These are phyloP conservation scores for Epichloe sp. DNA, from an alignment of 2,329 filamentous ascomycete species.

Conservation along the genomic window DNA sequence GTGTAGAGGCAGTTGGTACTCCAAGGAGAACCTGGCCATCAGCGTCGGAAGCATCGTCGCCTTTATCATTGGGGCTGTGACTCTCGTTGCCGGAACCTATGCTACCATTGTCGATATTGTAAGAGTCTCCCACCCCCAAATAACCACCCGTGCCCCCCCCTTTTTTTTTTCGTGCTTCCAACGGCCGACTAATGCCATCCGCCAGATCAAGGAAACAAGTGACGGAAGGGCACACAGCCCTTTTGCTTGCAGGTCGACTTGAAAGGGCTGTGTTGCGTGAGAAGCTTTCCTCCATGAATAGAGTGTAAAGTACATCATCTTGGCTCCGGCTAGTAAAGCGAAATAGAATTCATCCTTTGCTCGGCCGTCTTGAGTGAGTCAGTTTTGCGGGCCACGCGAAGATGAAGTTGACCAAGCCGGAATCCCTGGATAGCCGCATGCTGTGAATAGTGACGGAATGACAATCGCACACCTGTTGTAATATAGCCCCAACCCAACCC, in stretches of 20 bases:
- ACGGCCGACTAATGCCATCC: background rate
- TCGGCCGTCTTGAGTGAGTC: background rate
- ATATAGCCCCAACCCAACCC: no score
- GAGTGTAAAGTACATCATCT: background rate
- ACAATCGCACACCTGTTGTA: no score
- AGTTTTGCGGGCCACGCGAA: constrained; percentile 16
- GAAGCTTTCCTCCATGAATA: background rate
- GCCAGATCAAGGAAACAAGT: constrained; percentile 11
- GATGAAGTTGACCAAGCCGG: constrained; percentile 14
- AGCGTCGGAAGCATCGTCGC: constrained; percentile 14
- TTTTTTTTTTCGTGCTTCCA: background rate
- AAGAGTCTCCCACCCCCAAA: constrained; percentile 8
- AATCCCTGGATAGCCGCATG: no score
- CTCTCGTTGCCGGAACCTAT: constrained; percentile 16
- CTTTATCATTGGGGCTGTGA: constrained; percentile 16
- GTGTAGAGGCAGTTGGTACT: constrained; percentile 13
- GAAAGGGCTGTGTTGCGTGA: background rate
- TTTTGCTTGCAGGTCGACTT: constrained; percentile 8
- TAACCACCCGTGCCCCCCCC: background rate
- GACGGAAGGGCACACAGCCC: constrained; percentile 8
- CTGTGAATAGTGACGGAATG: no score
- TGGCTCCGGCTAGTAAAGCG: background rate
- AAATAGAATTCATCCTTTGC: background rate
- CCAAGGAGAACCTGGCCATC: constrained; percentile 14
- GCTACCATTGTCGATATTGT: constrained; percentile 18